phyloP scores from a whole-genome alignment of 2,329 filamentous ascomycete genomes.

The Metarhizium rileyi region DNA sequence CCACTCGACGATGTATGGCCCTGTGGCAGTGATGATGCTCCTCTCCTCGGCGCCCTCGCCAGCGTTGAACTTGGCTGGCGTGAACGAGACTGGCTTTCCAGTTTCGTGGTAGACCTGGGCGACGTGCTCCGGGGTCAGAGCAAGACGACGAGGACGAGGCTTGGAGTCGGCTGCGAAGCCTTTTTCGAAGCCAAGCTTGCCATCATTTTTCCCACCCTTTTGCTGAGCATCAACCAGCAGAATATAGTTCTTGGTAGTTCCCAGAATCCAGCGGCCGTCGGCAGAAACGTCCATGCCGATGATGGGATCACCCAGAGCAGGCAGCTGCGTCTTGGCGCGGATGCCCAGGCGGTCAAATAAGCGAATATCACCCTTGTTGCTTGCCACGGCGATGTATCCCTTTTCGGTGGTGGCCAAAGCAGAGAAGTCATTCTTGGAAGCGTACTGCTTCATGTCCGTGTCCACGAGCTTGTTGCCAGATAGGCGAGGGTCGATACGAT shows the following conservation, averaged over 20 bases:
- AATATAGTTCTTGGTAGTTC: conserved; percentile 88
- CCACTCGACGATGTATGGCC: conserved; percentile 96
- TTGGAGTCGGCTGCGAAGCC: conserved; percentile 87
- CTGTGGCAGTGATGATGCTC: conserved; percentile 92
- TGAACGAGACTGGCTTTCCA: conserved; percentile 76
- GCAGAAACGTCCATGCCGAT: conserved; percentile 91
- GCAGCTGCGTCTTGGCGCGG: conserved; percentile 94
- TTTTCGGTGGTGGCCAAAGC: conserved; percentile 90
- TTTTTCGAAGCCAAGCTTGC: conserved; percentile 95
- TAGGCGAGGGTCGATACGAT: conserved; percentile 85
- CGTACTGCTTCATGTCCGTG: conserved; percentile 87
- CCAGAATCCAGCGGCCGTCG: conserved; percentile 90
- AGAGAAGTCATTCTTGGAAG: conserved; percentile 95
- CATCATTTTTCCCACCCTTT: conserved; percentile 88
- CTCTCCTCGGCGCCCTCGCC: conserved; percentile 74
- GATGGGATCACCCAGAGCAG: conserved; percentile 89
- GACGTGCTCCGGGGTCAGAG: conserved; percentile 81
- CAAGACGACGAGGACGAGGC: conserved; percentile 83
- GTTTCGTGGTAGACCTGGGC: conserved; percentile 98
- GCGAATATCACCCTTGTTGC: conserved; percentile 94
- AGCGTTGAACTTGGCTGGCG: conserved; percentile 87
- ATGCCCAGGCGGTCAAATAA: conserved; percentile 94
- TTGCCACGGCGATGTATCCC: conserved; percentile 92
- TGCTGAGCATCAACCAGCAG: conserved; percentile 88
- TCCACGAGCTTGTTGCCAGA: conserved; percentile 89